Base-by-base conservation (phyloP, 2,329 filamentous ascomycete genomes). In the Tolypocladium endophyticum region DNA sequence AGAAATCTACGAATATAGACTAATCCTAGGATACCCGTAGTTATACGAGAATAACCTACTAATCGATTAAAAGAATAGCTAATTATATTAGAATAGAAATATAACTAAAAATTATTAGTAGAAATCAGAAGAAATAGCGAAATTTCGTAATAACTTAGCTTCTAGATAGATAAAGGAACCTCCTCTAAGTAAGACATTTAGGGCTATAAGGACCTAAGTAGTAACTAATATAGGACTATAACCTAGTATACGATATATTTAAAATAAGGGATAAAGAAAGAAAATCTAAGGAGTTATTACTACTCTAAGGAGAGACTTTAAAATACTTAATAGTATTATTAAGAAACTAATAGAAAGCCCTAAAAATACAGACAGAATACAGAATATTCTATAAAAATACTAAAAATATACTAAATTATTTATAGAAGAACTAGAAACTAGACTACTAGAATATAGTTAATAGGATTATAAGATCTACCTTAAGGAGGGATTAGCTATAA, bases 341-440 rank as follows among this genome's bases (percentile, higher is more conserved):
- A 25, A 47, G 28, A 5, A 2, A 2, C 3, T 11, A 45, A 45
- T 47, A 47, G 25, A 14, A 8, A n/a, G 14, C 38, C 38, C n/a
- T 45, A 45, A 7, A 45, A 45, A n/a, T n/a, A n/a, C n/a, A n/a
- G 8, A 45, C 12, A 45, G n/a, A 45, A 45, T 45, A 45, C 12
- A 14, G 5, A 45, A 45, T n/a, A n/a, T 45, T 45, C 43, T 45
- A 45, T 12, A 12, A 45, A 11, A 45, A 45, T 64, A 62, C 16
- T 54, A 56, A 12, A 39, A 62, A 57, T 63, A 60, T 58, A 60
- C 30, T 58, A 61, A 59, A 43, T 23, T 62, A 54, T 61, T 61
- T 59, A 59, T 28, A 35, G 59, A 58, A 41, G 50, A 62, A 54
- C 55, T 59, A 2, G 9, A 58, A 57, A 61, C 54, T 52, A 36